These are phyloP conservation scores for Capronia epimyces DNA, from an alignment of 2,329 filamentous ascomycete genomes.

Conservation along the genomic window DNA sequence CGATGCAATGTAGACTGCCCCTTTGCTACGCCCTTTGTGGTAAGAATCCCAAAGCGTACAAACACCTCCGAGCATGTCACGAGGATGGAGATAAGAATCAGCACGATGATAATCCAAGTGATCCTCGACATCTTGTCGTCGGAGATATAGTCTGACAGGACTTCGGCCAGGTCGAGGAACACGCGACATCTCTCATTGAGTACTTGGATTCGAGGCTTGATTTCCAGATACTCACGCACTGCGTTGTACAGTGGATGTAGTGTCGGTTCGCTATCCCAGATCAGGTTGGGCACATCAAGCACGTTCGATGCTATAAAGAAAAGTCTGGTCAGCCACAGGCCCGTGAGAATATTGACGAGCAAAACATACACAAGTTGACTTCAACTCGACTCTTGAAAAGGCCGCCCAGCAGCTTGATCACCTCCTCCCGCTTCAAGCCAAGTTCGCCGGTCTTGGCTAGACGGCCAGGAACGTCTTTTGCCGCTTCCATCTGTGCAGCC, in stretches of 20 bases:
- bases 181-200: slow-evolving; percentile 95
- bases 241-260: slow-evolving; percentile 90
- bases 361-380: slow-evolving; percentile 83
- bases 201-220: slow-evolving; percentile 90
- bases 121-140: slow-evolving; percentile 85
- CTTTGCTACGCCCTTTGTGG: slow-evolving; percentile 16
- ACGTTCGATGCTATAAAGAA: slow-evolving; percentile 72
- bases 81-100: slow-evolving; percentile 84
- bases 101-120: slow-evolving; percentile 95
- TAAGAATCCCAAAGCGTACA: slow-evolving; percentile 72
- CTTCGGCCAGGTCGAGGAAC: slow-evolving; percentile 93
- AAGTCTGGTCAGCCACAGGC: slow-evolving; percentile 7
- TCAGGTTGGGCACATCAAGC: slow-evolving; percentile 92
- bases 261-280: slow-evolving; percentile 96
- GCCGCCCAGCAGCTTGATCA: slow-evolving; percentile 83
- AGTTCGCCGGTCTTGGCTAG: slow-evolving; percentile 84
- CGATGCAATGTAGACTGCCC: slow-evolving; percentile 2
- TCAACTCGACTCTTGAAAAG: slow-evolving; percentile 93
- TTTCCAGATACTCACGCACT: slow-evolving; percentile 94
- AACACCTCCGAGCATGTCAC: slow-evolving; percentile 88
- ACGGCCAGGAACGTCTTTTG: slow-evolving; percentile 83
- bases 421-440: slow-evolving; percentile 85
- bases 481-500: slow-evolving; percentile 87
- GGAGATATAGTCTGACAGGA: slow-evolving; percentile 83
- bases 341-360: not conserved